These are phyloP conservation scores for Mallotus repandus DNA, from an alignment of 441 rosid genomes.

Conservation along the genomic window DNA sequence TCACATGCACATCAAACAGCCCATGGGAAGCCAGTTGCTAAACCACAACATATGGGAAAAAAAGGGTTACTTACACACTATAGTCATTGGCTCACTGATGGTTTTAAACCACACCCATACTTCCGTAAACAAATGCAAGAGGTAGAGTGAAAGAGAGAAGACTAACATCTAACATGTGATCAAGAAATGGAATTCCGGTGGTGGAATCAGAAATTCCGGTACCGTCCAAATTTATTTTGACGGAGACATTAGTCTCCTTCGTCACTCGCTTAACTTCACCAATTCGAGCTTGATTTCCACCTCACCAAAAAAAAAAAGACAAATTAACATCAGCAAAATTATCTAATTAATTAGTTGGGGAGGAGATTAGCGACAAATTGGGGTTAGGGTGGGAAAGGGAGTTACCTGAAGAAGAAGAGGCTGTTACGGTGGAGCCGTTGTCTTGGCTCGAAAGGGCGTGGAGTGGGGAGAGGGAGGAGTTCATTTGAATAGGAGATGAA, in stretches of 20 bases:
- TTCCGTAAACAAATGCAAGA: too few relatives aligned
- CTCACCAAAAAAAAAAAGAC: neutral
- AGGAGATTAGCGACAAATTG: neutral
- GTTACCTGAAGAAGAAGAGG: constrained; percentile 7
- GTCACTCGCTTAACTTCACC: constrained; percentile 90
- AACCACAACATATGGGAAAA: neutral
- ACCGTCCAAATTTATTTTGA: constrained; percentile 80
- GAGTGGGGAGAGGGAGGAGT: constrained; percentile 20
- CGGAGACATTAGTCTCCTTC: constrained; percentile 81
- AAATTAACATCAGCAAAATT: neutral
- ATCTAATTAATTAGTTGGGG: neutral
- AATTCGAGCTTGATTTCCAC: constrained; percentile 36
- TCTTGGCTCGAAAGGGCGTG: constrained; percentile 35
- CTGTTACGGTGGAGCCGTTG: constrained; percentile 32
- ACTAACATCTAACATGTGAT: constrained; percentile 88
- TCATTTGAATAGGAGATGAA: constrained; percentile 29
- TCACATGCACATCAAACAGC: constrained; percentile 75
- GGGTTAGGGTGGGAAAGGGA: neutral
- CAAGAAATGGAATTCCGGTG: constrained; percentile 80
- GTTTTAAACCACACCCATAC: too few relatives aligned
- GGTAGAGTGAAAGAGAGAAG: neutral
- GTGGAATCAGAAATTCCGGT: constrained; percentile 64
- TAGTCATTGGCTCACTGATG: too few relatives aligned
- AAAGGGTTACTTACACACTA: too few relatives aligned
- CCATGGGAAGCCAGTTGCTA: constrained; percentile 99